A percentile compares a stretch with the other conserved stretches of the same genome.
Evolutionary conservation across 495 filamentous ascomycete species (phyloP).

Genomic region (Aspergillus steynii): DNA sequence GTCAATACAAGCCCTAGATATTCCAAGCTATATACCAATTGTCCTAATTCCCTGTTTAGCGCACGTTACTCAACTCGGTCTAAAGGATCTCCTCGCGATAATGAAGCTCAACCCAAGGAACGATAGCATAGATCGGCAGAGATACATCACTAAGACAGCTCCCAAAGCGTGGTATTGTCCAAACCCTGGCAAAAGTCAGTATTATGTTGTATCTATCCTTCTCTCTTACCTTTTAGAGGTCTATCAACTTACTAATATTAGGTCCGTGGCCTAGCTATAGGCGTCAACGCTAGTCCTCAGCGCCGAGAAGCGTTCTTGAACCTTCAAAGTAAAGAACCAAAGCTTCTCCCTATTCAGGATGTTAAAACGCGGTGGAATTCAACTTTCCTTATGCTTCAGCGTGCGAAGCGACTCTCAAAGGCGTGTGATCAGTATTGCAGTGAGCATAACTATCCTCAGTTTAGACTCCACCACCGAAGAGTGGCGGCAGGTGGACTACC

Average conservation of each 20-base stretch:
- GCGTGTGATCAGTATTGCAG: conserved; percentile 16
- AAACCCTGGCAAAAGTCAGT: conserved; percentile 17
- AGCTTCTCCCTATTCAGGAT: conserved; percentile 25
- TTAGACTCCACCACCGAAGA: conserved; percentile 11
- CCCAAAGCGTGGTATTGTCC: conserved; percentile 8
- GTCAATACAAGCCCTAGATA: conserved; percentile 4
- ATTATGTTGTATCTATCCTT: background rate
- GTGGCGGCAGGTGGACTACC: conserved; percentile 26
- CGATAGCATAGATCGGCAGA: conserved; percentile 2
- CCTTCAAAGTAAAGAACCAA: conserved; percentile 9
- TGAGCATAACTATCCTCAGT: conserved; percentile 10
- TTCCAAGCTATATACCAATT: conserved; percentile 3
- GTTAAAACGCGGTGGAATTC: conserved; percentile 16
- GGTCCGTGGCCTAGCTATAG: conserved; percentile 17
- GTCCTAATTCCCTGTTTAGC: conserved; percentile 15
- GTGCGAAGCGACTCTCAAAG: conserved; percentile 13
- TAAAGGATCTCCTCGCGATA: conserved; percentile 16
- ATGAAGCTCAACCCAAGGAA: conserved; percentile 17
- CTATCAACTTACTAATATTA: conserved; percentile 4
- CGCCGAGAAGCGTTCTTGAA: conserved; percentile 11
- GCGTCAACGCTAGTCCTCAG: conserved; percentile 20
- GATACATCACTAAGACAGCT: background rate
- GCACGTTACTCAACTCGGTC: conserved; percentile 23
- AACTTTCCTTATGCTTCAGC: conserved; percentile 14
- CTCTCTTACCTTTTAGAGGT: background rate